A percentile compares a stretch with the other conserved stretches of the same genome.
phyloP scores from a whole-genome alignment of 192 early-diverging fungal genomes.

The Cetraspora pellucida region DNA sequence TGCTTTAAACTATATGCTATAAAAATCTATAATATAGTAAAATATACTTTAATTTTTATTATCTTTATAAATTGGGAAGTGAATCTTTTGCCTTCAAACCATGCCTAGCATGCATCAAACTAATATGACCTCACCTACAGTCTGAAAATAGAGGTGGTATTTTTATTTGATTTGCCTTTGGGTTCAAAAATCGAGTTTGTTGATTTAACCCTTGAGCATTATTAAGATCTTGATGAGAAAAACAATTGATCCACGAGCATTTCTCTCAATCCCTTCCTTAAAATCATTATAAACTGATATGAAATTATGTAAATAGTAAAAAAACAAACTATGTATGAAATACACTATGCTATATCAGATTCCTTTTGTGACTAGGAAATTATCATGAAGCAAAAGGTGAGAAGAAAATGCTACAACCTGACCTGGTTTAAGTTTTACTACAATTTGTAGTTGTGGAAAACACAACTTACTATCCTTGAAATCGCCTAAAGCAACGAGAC shows the following conservation, averaged over 20 bases:
- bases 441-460: constrained; percentile 7
- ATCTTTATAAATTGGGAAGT: no score
- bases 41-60: no score
- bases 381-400: background rate
- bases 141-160: background rate
- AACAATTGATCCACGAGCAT: background rate
- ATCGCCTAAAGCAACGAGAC: background rate
- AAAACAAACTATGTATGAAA: constrained; percentile 8
- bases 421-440: background rate
- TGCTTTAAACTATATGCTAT: no score
- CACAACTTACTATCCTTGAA: background rate
- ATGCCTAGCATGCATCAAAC: background rate
- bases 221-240: constrained; percentile 5
- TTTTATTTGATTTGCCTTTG: constrained; percentile 8
- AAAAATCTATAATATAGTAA: no score
- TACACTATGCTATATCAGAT: constrained; percentile 1
- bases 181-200: background rate
- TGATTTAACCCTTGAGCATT: constrained; percentile 6
- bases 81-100: constrained; percentile 20
- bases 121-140: background rate
- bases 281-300: background rate
- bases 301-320: background rate
- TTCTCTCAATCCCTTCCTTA: background rate
- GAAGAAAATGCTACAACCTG: background rate
- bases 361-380: background rate